Evolutionary conservation across 352 stramenopile genomes (phyloP).

Genomic region (Phytophthora ohioensis): DNA sequence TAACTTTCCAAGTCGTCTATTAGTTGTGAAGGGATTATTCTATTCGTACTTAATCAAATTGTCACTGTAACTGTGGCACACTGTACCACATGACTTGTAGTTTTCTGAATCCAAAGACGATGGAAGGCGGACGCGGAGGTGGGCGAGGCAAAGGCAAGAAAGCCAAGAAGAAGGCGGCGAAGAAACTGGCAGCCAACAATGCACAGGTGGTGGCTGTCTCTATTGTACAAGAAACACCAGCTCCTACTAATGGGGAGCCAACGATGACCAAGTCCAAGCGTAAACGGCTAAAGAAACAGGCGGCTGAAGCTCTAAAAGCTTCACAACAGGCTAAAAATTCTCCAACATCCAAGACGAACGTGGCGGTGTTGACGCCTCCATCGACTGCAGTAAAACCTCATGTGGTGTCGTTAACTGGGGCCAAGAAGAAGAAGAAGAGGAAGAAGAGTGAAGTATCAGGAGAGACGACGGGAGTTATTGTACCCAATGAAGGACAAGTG

Average conservation of each 20-base stretch:
- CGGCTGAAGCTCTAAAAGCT: constrained; percentile 6
- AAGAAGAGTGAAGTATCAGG: constrained; percentile 4
- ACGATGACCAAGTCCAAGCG: constrained; percentile 44
- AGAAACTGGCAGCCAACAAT: constrained; percentile 27
- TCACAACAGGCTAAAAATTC: constrained; percentile 14
- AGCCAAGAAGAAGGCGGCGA: constrained; percentile 33
- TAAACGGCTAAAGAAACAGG: constrained; percentile 39
- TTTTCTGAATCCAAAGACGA: not conserved
- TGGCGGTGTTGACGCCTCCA: constrained; percentile 15
- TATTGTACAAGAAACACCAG: not conserved
- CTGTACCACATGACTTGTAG: not conserved
- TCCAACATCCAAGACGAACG: constrained; percentile 14
- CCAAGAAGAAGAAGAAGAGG: constrained; percentile 45
- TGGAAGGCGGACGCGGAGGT: constrained; percentile 35
- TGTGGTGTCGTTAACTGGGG: constrained; percentile 30
- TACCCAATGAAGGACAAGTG: constrained; percentile 4
- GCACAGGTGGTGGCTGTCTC: constrained; percentile 19
- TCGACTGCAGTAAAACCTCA: constrained; percentile 17
- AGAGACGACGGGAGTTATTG: not conserved
- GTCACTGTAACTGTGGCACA: not conserved
- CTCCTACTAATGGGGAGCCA: not conserved
- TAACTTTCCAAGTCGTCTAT: no score
- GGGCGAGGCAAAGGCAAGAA: constrained; percentile 46
- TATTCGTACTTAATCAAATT: not conserved
- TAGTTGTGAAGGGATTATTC: no score